These are phyloP conservation scores for Arthrobotrys sinensis DNA, from an alignment of 2,329 filamentous ascomycete genomes.

Conservation along the genomic window DNA sequence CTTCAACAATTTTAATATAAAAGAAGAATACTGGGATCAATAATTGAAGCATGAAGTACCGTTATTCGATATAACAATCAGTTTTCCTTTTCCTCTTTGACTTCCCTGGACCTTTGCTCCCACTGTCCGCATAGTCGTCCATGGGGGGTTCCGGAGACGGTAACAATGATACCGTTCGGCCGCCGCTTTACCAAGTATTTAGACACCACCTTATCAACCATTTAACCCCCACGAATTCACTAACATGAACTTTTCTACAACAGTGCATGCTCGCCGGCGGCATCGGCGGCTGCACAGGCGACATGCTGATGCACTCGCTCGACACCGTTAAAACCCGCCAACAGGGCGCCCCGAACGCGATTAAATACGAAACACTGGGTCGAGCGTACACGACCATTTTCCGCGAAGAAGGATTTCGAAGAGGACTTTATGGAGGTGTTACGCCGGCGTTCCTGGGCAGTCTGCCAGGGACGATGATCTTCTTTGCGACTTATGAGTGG, in stretches of 20 bases:
- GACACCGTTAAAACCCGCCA: conserved; percentile 99
- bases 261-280: conserved; percentile 97
- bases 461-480: conserved; percentile 92
- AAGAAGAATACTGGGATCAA: conserved; percentile 10
- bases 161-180: conserved; percentile 48
- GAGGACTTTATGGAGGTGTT: conserved; percentile 94
- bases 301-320: conserved; percentile 98
- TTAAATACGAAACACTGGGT: conserved; percentile 91
- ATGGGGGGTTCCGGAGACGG: conserved; percentile 55
- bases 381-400: conserved; percentile 94
- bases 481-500: conserved; percentile 97
- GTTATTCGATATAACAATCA: conserved; percentile 45
- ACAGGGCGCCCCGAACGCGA: conserved; percentile 93
- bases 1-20: conserved; percentile 30
- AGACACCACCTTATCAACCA: too few species aligned
- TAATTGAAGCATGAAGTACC: conserved; percentile 52
- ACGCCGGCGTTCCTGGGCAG: conserved; percentile 90
- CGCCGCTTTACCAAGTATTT: conserved; percentile 57
- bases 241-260: neutral
- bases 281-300: conserved; percentile 90
- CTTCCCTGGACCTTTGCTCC: neutral
- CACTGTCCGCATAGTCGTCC: conserved; percentile 36
- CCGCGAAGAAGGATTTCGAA: conserved; percentile 87
- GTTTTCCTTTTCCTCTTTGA: conserved; percentile 7
- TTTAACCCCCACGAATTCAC: too few species aligned